These are phyloP conservation scores for Dactylellina parvicollis DNA, from an alignment of 2,329 filamentous ascomycete species.

Conservation along the genomic window DNA sequence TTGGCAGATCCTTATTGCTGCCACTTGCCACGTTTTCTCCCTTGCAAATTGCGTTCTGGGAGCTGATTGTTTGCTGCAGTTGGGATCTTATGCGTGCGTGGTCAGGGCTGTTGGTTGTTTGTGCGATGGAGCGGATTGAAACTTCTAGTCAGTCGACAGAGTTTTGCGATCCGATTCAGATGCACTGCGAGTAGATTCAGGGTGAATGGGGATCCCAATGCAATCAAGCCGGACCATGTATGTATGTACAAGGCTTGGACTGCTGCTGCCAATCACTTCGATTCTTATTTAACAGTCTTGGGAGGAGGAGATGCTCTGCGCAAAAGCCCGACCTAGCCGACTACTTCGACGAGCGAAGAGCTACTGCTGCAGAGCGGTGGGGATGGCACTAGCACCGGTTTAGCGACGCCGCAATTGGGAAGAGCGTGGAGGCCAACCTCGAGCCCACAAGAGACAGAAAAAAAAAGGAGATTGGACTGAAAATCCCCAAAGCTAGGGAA, in stretches of 20 bases:
- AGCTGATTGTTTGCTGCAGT: conserved; percentile 35
- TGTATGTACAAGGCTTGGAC: too few species aligned
- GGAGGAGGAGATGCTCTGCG: not conserved
- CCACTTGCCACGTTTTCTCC: conserved; percentile 53
- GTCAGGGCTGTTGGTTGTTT: conserved; percentile 6
- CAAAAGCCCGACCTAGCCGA: conserved; percentile 9
- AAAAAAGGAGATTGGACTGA: conserved; percentile 11
- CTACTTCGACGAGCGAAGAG: not conserved
- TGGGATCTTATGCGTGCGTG: not conserved
- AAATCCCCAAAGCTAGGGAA: not conserved
- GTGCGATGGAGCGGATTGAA: conserved; percentile 4
- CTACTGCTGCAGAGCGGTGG: not conserved
- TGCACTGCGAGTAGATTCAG: conserved; percentile 3
- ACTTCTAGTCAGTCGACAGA: not conserved
- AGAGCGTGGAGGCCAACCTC: conserved; percentile 27
- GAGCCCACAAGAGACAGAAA: not conserved
- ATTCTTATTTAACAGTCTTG: not conserved
- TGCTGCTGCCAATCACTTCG: too few species aligned
- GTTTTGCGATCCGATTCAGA: conserved; percentile 1
- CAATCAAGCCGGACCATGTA: too few species aligned
- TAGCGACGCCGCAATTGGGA: conserved; percentile 51
- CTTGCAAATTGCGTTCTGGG: conserved; percentile 48
- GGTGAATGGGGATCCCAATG: too few species aligned
- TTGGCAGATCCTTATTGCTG: conserved; percentile 41
- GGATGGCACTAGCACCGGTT: conserved; percentile 36